A percentile compares a stretch with the other conserved stretches of the same genome.
Evolutionary conservation across 169 alveolate species (phyloP).

Genomic region (Plasmodium chabaudi): DNA sequence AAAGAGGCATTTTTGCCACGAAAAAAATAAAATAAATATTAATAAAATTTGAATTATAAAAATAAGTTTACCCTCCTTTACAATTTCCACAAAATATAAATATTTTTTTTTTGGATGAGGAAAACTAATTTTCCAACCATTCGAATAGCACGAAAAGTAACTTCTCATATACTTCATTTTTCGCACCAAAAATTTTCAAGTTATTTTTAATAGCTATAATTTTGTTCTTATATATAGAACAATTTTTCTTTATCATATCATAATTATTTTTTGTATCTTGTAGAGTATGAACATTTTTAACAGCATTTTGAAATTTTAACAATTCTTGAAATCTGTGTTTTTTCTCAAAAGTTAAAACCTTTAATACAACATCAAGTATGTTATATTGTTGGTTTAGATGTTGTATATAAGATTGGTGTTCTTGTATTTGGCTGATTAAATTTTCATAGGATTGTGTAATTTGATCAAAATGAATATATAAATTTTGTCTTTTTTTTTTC

Average conservation of each 20-base stretch:
- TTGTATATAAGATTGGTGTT: constrained; percentile 7
- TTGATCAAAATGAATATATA: constrained; percentile 17
- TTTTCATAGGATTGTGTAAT: constrained; percentile 28
- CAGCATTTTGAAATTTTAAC: constrained; percentile 70
- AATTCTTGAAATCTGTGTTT: constrained; percentile 75
- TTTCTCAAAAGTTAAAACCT: constrained; percentile 40
- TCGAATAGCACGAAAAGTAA: constrained; percentile 28
- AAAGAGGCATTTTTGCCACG: no score
- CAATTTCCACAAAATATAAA: no score
- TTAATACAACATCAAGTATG: constrained; percentile 23
- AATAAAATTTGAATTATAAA: no score
- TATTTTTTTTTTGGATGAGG: not conserved
- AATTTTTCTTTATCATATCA: constrained; percentile 20
- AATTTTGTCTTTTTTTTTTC: constrained; percentile 22
- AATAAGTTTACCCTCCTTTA: no score
- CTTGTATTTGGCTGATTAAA: constrained; percentile 9
- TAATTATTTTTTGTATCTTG: constrained; percentile 29
- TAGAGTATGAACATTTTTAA: constrained; percentile 18
- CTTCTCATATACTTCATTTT: constrained; percentile 22
- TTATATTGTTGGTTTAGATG: constrained; percentile 21
- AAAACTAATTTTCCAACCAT: constrained; percentile 41
- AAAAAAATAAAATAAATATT: no score
- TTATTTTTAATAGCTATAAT: constrained; percentile 22
- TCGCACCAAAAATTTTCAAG: constrained; percentile 3
- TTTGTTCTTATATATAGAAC: constrained; percentile 43